Evolutionary conservation across 371 early-diverging fungal genomes (phyloP).

Genomic region (Syncephalastrum contaminatum): DNA sequence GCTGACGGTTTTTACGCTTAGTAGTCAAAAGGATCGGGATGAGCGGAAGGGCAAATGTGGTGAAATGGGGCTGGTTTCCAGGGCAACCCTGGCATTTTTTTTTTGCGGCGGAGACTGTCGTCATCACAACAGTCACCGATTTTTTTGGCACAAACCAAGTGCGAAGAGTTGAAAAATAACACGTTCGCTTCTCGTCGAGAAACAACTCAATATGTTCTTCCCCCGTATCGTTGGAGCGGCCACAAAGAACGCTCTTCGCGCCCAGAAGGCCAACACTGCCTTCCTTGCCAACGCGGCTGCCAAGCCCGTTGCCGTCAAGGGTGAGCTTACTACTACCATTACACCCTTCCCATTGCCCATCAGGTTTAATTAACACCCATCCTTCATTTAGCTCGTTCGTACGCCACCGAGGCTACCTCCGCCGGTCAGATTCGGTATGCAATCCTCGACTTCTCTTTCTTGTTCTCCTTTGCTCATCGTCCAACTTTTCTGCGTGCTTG

Average conservation of each 20-base stretch:
- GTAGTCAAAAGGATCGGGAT: too few species aligned
- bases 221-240: constrained; percentile 35
- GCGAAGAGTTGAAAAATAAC: too few species aligned
- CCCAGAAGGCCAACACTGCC: constrained; percentile 22
- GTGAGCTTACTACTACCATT: constrained; percentile 6
- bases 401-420: constrained; percentile 35
- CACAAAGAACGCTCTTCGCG: constrained; percentile 31
- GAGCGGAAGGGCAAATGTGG: too few species aligned
- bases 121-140: too few species aligned
- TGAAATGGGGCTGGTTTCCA: too few species aligned
- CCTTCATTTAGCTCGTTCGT: constrained; percentile 27
- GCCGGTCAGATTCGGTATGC: constrained; percentile 56
- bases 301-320: constrained; percentile 21
- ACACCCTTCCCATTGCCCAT: constrained; percentile 5
- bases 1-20: too few species aligned
- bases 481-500: constrained; percentile 1
- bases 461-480: neutral
- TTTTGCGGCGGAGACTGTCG: too few species aligned
- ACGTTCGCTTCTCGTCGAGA: too few species aligned
- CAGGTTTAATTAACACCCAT: neutral
- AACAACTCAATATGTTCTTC: constrained; percentile 18
- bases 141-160: too few species aligned
- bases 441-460: neutral
- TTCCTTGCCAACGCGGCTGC: constrained; percentile 22
- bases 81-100: too few species aligned